Percentiles rank a stretch among this genome's conserved stretches.
These are phyloP conservation scores for Albatrellus sp. DNA, from an alignment of 1,284 basidiomycete species.

Conservation along the genomic window DNA sequence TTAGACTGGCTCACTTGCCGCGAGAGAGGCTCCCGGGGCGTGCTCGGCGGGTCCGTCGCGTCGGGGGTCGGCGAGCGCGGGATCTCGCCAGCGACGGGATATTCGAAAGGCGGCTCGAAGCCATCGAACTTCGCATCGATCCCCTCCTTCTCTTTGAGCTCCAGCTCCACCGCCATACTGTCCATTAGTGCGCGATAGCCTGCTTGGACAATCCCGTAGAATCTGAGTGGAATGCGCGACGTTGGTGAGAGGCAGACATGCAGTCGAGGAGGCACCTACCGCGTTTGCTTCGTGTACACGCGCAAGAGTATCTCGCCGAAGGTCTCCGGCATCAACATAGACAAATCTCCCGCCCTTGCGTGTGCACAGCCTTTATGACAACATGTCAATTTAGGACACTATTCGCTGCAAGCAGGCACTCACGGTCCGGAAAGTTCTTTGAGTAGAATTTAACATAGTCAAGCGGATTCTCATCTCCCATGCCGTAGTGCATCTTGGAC, in stretches of 20 bases:
- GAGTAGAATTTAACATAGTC: conserved; percentile 62
- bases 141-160: neutral
- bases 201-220: conserved; percentile 47
- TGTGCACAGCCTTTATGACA: conserved; percentile 24
- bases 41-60: conserved; percentile 6
- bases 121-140: no score
- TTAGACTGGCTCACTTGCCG: conserved; percentile 8
- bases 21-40: conserved; percentile 6
- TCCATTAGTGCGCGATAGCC: conserved; percentile 47
- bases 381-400: conserved; percentile 4
- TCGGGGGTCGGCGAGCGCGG: neutral
- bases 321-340: conserved; percentile 41
- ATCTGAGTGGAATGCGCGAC: conserved; percentile 18
- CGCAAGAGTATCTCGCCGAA: conserved; percentile 57
- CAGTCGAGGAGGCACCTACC: conserved; percentile 17
- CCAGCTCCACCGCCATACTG: neutral
- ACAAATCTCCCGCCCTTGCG: conserved; percentile 45
- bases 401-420: conserved; percentile 11
- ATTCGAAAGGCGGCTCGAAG: neutral
- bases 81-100: neutral
- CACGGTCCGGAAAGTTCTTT: conserved; percentile 49
- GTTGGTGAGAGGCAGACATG: neutral
- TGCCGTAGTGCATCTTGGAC: conserved; percentile 59
- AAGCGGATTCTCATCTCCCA: conserved; percentile 57
- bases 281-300: conserved; percentile 52